Base-by-base conservation (phyloP, 2,329 filamentous ascomycete species). In the Eurotiales sp. region DNA sequence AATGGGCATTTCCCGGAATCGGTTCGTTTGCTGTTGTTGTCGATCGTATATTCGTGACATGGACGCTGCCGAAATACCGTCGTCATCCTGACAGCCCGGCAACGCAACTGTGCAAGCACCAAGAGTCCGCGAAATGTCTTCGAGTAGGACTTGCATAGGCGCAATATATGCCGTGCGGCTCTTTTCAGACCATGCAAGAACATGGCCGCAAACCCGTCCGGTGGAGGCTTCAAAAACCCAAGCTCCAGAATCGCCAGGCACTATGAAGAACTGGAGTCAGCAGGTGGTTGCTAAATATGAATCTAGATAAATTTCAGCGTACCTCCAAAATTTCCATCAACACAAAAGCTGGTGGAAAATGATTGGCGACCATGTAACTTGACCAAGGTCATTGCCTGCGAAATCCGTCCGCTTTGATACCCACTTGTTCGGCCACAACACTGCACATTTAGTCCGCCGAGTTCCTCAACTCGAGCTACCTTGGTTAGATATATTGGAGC, bases 211-310 rank as follows among this genome's bases (percentile, higher is more conserved):
- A 3, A 96, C 83, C 32, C 84, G 81, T 1, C 90, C 90, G n/a
- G 84, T 78, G 5, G 80, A 78, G 52, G 88, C 86, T 59, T 92
- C 88, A 14, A 96, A 84, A 3, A 97, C 83, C 92, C 92, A 97
- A 0, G 92, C 92, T 3, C 92, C 92, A 6, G 87, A 92, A 66
- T 97, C 92, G 15, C 92, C 92, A 2, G 91, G 91, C 11, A 93
- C 83, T 70, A 63, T 56, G 43, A 40, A n/a, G 37, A 51, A 44
- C 5, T 6, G 25, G 10, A 49, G 23, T 43, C 39, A 36, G 36
- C 51, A 44, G 41, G 46, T 51, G 15, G 46, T 25, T 46, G 34
- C n/a, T 25, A 3, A 29, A 17, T 39, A 29, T 27, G 14, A 1
- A 50, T 27, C 4, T 27, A 5, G 10, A 5, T 27, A 22, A 17